Evolutionary conservation across 768 basidiomycete genomes (phyloP), one percentile per base, ranked within the genome.

Genomic region (Crassisporium funariophilum): DNA sequence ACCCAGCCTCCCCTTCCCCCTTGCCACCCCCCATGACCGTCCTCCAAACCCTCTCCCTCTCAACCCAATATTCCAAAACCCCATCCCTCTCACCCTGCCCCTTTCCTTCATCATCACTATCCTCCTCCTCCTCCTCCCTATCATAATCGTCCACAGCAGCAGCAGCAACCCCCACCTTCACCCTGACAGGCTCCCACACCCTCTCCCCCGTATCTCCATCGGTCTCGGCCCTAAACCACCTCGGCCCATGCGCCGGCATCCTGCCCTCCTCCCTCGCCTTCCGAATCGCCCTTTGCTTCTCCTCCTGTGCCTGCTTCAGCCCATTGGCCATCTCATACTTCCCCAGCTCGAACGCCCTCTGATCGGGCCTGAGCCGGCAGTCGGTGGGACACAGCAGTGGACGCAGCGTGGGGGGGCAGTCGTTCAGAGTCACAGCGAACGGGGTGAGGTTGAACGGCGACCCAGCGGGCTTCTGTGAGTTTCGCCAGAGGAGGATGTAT

Each of bases 371-470:
- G 20, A 97, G 67, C 3, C 95, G 81, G 61, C 94, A 98, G 66
- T 98, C 95, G 2, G 95, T 98, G 1, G 91, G 90, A 21, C 85
- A 84, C 2, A 98, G 54, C 63, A 80, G 91, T 4, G 84, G 82
- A 47, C 74, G 74, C 10, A 98, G 70, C 2, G 79, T 79, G 27
- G 72, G 67, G 0, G 92, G 91, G 48, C 89, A 89, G 61, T 95
- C 84, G 60, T 98, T 98, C 49, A 97, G 72, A 0, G 92, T 91
- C 52, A 97, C 82, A 1, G 95, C 94, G 62, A 87, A 98, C 0
- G 94, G 95, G 0, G 95, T 95, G 16, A 98, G 79, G 66, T 97
- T 97, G 76, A 98, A 98, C 0, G 95, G 95, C 9, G 87, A 83
- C 0, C 76, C 77, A 1, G 74, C 70, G 0, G 76, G 75, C 61